Evolutionary conservation across 805 yeast species (phyloP).

Genomic region (Ogataea degrootiae): DNA sequence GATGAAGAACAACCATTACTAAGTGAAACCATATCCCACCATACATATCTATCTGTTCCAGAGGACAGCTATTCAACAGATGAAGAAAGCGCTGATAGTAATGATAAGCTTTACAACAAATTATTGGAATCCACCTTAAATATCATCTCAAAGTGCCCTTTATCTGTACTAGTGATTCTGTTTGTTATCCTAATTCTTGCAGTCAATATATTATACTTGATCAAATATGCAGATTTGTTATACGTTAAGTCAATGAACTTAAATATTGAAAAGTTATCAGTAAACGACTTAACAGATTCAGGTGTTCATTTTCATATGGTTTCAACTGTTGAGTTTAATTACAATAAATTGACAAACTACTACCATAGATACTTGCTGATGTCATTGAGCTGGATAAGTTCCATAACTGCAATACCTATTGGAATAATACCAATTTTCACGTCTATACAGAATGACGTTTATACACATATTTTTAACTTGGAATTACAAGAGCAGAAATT

Average conservation of each 20-base stretch:
- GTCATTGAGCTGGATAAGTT: slow-evolving; percentile 1
- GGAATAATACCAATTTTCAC: slow-evolving; percentile 3
- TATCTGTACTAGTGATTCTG: background rate
- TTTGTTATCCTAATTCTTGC: background rate
- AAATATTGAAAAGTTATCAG: background rate
- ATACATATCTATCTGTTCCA: background rate
- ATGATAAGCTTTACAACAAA: background rate
- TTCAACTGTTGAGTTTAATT: slow-evolving; percentile 1
- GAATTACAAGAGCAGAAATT: background rate
- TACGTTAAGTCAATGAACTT: background rate
- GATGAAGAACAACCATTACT: slow-evolving; percentile 1
- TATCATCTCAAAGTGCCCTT: background rate
- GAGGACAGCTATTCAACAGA: background rate
- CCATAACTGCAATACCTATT: background rate
- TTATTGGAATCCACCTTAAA: background rate
- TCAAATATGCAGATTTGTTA: background rate
- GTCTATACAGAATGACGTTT: background rate
- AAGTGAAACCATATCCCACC: background rate
- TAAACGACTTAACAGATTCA: slow-evolving; percentile 2
- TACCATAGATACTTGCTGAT: slow-evolving; percentile 3
- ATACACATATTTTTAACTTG: slow-evolving; percentile 1
- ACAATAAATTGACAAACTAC: slow-evolving; percentile 1
- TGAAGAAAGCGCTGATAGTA: background rate
- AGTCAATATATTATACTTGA: background rate
- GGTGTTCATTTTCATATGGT: slow-evolving; percentile 2